These are phyloP conservation scores for Mikania micrantha DNA, from an alignment of 129 eudicot genomes.

Conservation along the genomic window DNA sequence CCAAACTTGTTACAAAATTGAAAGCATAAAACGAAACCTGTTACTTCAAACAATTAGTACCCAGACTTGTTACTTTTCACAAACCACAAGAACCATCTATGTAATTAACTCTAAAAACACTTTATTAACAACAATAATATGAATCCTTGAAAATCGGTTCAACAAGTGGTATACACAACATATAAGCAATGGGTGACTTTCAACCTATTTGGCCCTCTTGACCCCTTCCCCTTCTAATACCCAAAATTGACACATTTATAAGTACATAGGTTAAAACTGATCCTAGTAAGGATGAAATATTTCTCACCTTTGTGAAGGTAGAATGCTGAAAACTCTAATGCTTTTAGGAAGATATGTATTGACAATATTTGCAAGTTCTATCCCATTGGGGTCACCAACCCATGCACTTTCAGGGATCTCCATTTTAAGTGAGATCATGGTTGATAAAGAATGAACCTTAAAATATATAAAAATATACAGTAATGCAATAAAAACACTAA, in stretches of 20 bases:
- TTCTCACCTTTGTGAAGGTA: slow-evolving; percentile 78
- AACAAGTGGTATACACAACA: neutral
- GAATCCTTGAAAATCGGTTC: neutral
- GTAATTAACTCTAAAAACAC: too few species aligned
- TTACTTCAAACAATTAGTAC: too few species aligned
- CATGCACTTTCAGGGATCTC: slow-evolving; percentile 90
- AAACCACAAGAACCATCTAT: too few species aligned
- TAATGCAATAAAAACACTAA: neutral
- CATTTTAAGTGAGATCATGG: slow-evolving; percentile 91
- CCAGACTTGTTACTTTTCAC: too few species aligned
- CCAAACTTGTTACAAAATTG: too few species aligned
- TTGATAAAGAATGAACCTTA: slow-evolving; percentile 97
- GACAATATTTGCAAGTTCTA: slow-evolving; percentile 61
- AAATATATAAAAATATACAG: neutral
- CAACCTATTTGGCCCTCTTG: neutral
- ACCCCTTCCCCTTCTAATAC: neutral
- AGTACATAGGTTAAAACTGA: neutral
- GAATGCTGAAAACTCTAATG: slow-evolving; percentile 80
- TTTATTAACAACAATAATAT: neutral
- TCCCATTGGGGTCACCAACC: slow-evolving; percentile 71
- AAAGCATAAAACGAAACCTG: too few species aligned
- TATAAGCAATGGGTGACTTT: neutral
- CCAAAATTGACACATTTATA: neutral
- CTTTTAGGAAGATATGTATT: slow-evolving; percentile 66
- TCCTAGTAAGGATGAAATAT: neutral